Percentiles rank a stretch among this genome's conserved stretches.
phyloP scores from a whole-genome alignment of 1,284 basidiomycete genomes.

The Cystobasidiaceae sp. region DNA sequence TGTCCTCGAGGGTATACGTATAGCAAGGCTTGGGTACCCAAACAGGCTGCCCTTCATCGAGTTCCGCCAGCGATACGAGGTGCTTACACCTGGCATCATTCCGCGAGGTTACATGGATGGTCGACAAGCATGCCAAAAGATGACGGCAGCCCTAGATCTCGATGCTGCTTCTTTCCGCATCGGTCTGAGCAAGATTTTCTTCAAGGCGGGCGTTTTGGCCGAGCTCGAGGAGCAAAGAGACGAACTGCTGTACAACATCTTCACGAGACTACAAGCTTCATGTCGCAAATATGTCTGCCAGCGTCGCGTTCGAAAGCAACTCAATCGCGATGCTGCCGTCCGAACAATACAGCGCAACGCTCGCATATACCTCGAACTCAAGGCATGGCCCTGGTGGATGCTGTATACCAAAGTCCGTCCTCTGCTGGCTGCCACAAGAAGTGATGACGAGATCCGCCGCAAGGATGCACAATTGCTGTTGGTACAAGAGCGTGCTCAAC shows the following conservation, averaged over 20 bases:
- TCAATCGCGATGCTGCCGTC: conserved; percentile 87
- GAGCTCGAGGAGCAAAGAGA: conserved; percentile 94
- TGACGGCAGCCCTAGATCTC: conserved; percentile 84
- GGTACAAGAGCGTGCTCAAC: conserved; percentile 75
- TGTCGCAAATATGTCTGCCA: conserved; percentile 80
- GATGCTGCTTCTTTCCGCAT: conserved; percentile 82
- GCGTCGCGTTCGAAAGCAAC: conserved; percentile 87
- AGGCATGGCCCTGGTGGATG: conserved; percentile 99
- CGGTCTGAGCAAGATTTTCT: conserved; percentile 96
- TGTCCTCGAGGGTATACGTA: conserved; percentile 97
- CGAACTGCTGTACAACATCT: conserved; percentile 76
- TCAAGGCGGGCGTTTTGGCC: conserved; percentile 98
- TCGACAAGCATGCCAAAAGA: conserved; percentile 85
- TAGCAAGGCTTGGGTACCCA: conserved; percentile 94
- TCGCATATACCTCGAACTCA: conserved; percentile 76
- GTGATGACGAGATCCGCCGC: conserved; percentile 82
- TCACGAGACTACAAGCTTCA: conserved; percentile 79
- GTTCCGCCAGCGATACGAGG: conserved; percentile 94
- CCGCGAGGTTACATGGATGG: conserved; percentile 96
- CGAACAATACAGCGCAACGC: conserved; percentile 93
- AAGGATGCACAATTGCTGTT: conserved; percentile 82
- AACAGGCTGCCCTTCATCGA: conserved; percentile 95
- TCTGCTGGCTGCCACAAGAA: conserved; percentile 81
- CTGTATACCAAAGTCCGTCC: conserved; percentile 91
- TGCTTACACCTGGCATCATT: conserved; percentile 86